These are phyloP conservation scores for Psophocarpus tetragonolobus DNA, from an alignment of 306 rosid species.

Conservation along the genomic window DNA sequence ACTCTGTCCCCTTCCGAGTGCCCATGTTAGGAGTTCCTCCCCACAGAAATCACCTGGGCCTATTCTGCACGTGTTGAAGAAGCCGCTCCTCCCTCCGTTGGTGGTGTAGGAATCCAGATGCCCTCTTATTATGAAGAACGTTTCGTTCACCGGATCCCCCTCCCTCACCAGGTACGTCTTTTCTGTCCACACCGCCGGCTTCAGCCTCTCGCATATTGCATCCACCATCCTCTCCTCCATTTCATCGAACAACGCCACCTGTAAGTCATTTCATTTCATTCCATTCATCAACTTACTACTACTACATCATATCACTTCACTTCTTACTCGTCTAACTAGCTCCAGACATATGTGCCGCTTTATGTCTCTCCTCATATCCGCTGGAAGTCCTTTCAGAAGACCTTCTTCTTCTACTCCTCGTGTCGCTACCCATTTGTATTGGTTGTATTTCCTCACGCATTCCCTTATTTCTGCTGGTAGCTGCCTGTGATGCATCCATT, in stretches of 20 bases:
- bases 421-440: slow-evolving; percentile 93
- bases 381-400: slow-evolving; percentile 73
- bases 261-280: too few species aligned
- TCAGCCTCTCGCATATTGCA: slow-evolving; percentile 92
- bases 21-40: slow-evolving; percentile 95
- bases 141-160: slow-evolving; percentile 91
- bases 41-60: slow-evolving; percentile 96
- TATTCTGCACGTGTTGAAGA: slow-evolving; percentile 78
- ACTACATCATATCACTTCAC: too few species aligned
- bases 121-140: slow-evolving; percentile 87
- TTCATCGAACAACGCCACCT: slow-evolving; percentile 90
- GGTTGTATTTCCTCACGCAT: slow-evolving; percentile 78
- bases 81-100: slow-evolving; percentile 86
- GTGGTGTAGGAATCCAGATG: slow-evolving; percentile 92
- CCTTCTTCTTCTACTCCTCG: slow-evolving; percentile 89
- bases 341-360: slow-evolving; percentile 95
- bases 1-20: too few species aligned
- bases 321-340: slow-evolving; percentile 86
- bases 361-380: slow-evolving; percentile 87
- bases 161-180: slow-evolving; percentile 79
- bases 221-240: slow-evolving; percentile 97
- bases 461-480: slow-evolving; percentile 72
- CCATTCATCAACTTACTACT: too few species aligned
- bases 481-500: slow-evolving; percentile 98
- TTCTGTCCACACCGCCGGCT: slow-evolving; percentile 78